Percentiles rank a stretch among this genome's conserved stretches.
phyloP scores from a whole-genome alignment of 768 basidiomycete genomes.

The Phanerochaete carnosa region DNA sequence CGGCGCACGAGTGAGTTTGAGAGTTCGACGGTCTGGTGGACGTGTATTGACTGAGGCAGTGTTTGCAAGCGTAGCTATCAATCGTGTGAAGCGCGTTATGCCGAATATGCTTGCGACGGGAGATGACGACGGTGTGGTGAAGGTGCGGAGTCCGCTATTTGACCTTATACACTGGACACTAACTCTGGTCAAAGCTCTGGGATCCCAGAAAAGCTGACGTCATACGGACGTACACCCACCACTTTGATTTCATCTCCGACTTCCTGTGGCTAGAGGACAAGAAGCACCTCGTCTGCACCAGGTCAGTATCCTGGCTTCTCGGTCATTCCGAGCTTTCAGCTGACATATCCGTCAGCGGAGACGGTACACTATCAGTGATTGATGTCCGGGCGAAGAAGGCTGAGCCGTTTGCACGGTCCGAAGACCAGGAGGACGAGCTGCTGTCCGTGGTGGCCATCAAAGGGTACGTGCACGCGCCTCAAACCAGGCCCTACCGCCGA shows the following conservation, averaged over 20 bases:
- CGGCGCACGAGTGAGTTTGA: conserved; percentile 29
- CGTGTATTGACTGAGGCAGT: conserved; percentile 16
- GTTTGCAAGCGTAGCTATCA: conserved; percentile 68
- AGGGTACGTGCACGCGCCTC: conserved; percentile 43
- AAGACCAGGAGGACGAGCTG: conserved; percentile 95
- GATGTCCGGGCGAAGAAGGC: conserved; percentile 82
- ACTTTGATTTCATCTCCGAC: conserved; percentile 93
- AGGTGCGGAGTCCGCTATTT: conserved; percentile 42
- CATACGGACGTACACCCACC: conserved; percentile 72
- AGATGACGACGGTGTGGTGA: conserved; percentile 93
- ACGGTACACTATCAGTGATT: conserved; percentile 90
- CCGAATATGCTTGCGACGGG: conserved; percentile 79
- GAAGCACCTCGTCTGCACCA: conserved; percentile 67
- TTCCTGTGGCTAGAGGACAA: conserved; percentile 85
- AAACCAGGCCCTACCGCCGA: not conserved
- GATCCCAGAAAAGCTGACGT: conserved; percentile 71
- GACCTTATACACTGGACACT: not conserved
- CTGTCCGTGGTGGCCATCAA: conserved; percentile 84
- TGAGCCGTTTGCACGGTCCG: conserved; percentile 80
- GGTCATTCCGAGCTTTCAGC: not conserved
- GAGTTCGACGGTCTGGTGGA: not conserved
- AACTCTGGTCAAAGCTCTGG: conserved; percentile 65
- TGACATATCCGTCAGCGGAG: conserved; percentile 54
- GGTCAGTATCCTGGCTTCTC: conserved; percentile 41
- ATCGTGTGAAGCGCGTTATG: conserved; percentile 72